These are phyloP conservation scores for Dittrichia graveolens DNA, from an alignment of 129 eudicot species.

Conservation along the genomic window DNA sequence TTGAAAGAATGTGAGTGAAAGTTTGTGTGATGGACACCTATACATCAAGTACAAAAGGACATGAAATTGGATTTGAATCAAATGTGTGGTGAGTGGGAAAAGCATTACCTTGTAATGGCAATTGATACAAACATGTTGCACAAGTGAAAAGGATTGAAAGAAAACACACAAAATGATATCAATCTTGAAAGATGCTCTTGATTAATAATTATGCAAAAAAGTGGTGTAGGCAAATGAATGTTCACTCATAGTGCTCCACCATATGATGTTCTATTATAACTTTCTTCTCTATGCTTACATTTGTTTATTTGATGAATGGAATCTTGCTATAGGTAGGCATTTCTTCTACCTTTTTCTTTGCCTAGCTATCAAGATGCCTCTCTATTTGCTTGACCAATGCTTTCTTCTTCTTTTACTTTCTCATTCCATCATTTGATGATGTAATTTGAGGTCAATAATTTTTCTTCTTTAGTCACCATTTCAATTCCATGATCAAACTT, in stretches of 20 bases:
- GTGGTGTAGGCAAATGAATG: constrained; percentile 38
- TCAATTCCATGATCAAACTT: constrained; percentile 16
- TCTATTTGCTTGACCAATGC: constrained; percentile 34
- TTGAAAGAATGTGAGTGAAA: neutral
- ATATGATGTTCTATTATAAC: constrained; percentile 26
- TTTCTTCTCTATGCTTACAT: constrained; percentile 26
- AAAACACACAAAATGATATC: constrained; percentile 20
- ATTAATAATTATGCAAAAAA: constrained; percentile 39
- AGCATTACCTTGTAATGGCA: constrained; percentile 50
- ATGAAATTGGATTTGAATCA: constrained; percentile 32
- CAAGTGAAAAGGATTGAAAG: constrained; percentile 40
- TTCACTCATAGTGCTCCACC: constrained; percentile 52
- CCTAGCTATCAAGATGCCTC: constrained; percentile 34
- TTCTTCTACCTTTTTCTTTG: constrained; percentile 31
- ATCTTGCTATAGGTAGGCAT: constrained; percentile 13
- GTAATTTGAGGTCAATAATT: constrained; percentile 14
- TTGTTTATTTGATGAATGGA: constrained; percentile 40
- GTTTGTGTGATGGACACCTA: constrained; percentile 13
- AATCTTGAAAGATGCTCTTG: constrained; percentile 40
- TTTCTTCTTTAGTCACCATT: constrained; percentile 4
- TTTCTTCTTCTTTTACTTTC: constrained; percentile 27
- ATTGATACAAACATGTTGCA: constrained; percentile 40
- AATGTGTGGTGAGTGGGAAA: constrained; percentile 50
- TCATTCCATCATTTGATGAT: constrained; percentile 27
- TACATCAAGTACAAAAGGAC: constrained; percentile 23